A percentile compares a stretch with the other conserved stretches of the same genome.
Conservation (phyloP, 805 yeast genomes). For the Candida piceae region DNA sequence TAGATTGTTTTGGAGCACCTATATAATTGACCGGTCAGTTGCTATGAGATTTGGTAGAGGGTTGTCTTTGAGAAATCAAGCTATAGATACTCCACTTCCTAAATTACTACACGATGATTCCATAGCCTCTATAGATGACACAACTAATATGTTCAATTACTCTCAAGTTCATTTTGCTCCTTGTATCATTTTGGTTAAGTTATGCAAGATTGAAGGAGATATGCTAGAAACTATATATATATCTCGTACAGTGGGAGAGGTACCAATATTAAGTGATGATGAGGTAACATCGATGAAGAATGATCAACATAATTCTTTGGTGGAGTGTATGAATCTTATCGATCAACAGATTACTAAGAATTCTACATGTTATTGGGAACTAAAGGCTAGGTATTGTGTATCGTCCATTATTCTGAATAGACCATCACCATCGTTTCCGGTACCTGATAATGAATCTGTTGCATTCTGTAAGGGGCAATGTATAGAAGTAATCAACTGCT, state of each 20-base stretch:
- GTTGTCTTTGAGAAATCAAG: conserved; percentile 20
- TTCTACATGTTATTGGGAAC: conserved; percentile 15
- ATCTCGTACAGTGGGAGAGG: conserved; percentile 18
- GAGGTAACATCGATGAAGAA: conserved; percentile 9
- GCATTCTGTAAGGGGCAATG: conserved; percentile 16
- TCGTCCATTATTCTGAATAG: conserved; percentile 16
- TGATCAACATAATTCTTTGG: conserved; percentile 10
- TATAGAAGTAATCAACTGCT: conserved; percentile 14
- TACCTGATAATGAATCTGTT: conserved; percentile 14
- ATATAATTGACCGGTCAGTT: conserved; percentile 20
- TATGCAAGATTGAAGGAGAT: conserved; percentile 19
- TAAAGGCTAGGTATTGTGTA: conserved; percentile 18
- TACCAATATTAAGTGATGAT: conserved; percentile 15
- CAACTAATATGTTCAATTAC: conserved; percentile 5
- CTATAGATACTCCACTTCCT: conserved; percentile 24
- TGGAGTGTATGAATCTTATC: conserved; percentile 18
- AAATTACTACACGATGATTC: conserved; percentile 16
- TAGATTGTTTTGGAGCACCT: conserved; percentile 23
- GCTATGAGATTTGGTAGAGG: conserved; percentile 25
- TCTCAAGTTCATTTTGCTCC: conserved; percentile 17
- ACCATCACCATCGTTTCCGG: conserved; percentile 22
- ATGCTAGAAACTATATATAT: conserved; percentile 23
- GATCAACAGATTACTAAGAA: conserved; percentile 14
- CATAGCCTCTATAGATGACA: conserved; percentile 6
- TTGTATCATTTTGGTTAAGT: conserved; percentile 12